Evolutionary conservation across 305 asterid genomes (phyloP), one percentile per base, ranked within the genome.

Genomic region (Nicotiana rustica): DNA sequence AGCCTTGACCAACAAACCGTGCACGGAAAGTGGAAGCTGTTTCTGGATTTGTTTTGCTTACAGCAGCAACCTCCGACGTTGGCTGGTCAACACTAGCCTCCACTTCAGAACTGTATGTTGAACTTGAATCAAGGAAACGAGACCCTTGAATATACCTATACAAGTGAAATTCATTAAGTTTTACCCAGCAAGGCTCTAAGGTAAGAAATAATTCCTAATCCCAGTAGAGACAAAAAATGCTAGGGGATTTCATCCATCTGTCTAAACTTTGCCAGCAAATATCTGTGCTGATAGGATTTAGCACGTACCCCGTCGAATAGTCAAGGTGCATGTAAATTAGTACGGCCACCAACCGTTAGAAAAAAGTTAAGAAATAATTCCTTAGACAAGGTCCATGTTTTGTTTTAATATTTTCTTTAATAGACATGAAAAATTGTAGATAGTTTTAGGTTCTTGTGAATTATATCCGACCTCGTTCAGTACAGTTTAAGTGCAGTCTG

Each of bases 1-100:
- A 94, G 35, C 98, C 99, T 86, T 96, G 98, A 82, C 99, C 99
- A 67, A 94, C 87, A 75, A 96, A 90, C 21, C 96, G 96, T 67
- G 96, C 90, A 52, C 82, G 97, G 35, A 90, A 80, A 25, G 96
- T 83, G 83, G 92, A 15, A 57, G 92, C 84, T 76, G 87, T 62
- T 65, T 91, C 79, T 82, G 87, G 38, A 81, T 77, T 82, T 35
- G 83, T 62, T 8, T 77, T 78, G 41, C 78, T 80, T 60, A 84
- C 79, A 17, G 84, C 84, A 67, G 90, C 82, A 82, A 77, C 80
- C 83, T 90, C 91, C 29, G 92, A 81, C 76, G 81, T 89, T 76
- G 91, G 83, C 57, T 86, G 88, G 19, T 90, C 82, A 17, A 61
- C 73, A 56, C 85, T 84, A 1, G 79, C 79, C 8, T 80, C n/a